Percentiles rank a stretch among this genome's conserved stretches.
phyloP scores from a whole-genome alignment of 306 rosid species.

The Medicago arabica region DNA sequence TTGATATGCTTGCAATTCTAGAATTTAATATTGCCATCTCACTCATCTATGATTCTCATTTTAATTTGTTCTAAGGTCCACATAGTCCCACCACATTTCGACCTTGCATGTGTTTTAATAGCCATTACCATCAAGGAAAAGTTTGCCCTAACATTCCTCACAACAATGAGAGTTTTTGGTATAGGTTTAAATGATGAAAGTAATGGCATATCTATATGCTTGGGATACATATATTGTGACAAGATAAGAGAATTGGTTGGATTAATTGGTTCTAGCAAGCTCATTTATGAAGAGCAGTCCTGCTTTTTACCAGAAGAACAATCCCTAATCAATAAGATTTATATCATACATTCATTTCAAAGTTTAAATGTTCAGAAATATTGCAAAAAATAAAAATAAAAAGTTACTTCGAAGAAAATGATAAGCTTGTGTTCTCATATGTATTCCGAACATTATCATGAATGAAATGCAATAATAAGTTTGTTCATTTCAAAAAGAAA shows the following conservation, averaged over 20 bases:
- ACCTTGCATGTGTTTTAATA: conserved; percentile 14
- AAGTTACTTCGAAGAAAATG: too few relatives aligned
- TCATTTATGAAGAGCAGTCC: too few relatives aligned
- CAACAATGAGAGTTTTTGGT: not conserved
- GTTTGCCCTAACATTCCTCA: conserved; percentile 6
- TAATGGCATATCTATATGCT: not conserved
- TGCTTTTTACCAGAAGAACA: too few relatives aligned
- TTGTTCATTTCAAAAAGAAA: too few relatives aligned
- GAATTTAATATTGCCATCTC: conserved; percentile 8
- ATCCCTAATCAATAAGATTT: not conserved
- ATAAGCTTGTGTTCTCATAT: too few relatives aligned
- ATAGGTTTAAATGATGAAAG: conserved; percentile 23
- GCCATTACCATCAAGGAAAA: conserved; percentile 9
- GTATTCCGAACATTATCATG: too few relatives aligned
- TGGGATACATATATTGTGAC: not conserved
- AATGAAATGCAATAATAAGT: too few relatives aligned
- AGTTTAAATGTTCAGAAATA: too few relatives aligned
- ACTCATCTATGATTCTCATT: not conserved
- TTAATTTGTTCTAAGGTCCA: conserved; percentile 19
- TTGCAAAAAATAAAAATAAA: too few relatives aligned
- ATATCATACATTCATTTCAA: too few relatives aligned
- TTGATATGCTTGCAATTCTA: conserved; percentile 1
- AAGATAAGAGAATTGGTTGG: not conserved
- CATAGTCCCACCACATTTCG: conserved; percentile 36
- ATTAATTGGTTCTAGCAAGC: not conserved